Evolutionary conservation across 192 early-diverging fungal species (phyloP), one percentile per base, ranked within the genome.

Genomic region (Coemansia interrupta): DNA sequence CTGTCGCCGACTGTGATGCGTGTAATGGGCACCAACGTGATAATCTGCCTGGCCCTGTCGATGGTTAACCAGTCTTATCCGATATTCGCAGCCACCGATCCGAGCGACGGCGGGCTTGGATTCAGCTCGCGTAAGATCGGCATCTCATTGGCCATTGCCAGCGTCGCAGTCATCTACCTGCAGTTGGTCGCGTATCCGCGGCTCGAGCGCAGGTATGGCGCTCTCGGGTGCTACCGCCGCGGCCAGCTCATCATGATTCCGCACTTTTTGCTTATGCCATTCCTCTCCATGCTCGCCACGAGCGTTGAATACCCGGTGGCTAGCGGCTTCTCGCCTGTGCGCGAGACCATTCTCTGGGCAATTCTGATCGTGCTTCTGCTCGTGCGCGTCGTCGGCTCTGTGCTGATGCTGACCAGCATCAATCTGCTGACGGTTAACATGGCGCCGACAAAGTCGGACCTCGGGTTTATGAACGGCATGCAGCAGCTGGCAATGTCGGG

Each of bases 161-260:
- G 78, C 0, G 22, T 72, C 1, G 61, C 64, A 9, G 73, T 80
- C 5, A 26, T 86, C 13, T 72, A 79, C 20, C 42, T 81, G 17
- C 85, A 86, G 54, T 67, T 86, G 0, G 47, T 82, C 0, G 28
- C 68, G 0, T 83, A 83, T 17, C 83, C 82, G 7, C 44, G 63
- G 0, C 46, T 82, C 4, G 70, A 64, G 14, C 54, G 59, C 14
- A 70, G 63, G 28, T 70, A 80, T 38, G 83, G 83, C n/a, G 57
- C 61, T 0, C 36, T 85, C 0, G 50, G 49, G 10, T 74, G 78
- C 18, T 82, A 73, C 58, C 73, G 64, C 14, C 22, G 39, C 0
- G 73, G 67, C 15, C 62, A 78, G 20, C 56, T 29, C 1, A 11
- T 58, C 1, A 20, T 58, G 10, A 45, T 61, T 1, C 30, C 53